phyloP scores from a whole-genome alignment of 495 filamentous ascomycete genomes.

The Neurospora sp. region DNA sequence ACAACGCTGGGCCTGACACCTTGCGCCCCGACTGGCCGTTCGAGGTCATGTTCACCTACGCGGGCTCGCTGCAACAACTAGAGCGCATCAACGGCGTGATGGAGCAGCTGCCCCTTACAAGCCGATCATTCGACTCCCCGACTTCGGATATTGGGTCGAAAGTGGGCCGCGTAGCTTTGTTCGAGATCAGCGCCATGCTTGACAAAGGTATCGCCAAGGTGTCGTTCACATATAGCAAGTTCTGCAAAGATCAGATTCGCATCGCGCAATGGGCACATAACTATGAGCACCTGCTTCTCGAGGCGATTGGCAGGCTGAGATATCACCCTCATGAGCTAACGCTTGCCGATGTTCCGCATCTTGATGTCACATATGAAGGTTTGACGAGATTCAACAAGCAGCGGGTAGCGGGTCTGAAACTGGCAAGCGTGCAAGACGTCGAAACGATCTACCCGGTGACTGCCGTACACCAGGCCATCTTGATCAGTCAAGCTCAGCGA shows the following conservation, averaged over 20 bases:
- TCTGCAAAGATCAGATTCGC: constrained; percentile 46
- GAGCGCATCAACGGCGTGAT: constrained; percentile 53
- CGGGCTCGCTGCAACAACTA: constrained; percentile 52
- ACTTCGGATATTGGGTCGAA: constrained; percentile 48
- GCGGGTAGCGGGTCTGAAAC: constrained; percentile 39
- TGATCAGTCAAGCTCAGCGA: constrained; percentile 49
- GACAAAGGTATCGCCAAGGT: constrained; percentile 50
- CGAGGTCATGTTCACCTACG: constrained; percentile 64
- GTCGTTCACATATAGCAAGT: constrained; percentile 52
- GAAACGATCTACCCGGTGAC: constrained; percentile 55
- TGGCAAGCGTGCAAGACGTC: constrained; percentile 31
- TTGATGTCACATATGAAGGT: constrained; percentile 49
- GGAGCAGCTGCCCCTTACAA: constrained; percentile 39
- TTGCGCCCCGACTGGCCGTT: constrained; percentile 47
- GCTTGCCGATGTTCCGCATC: constrained; percentile 51
- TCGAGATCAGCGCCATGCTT: constrained; percentile 52
- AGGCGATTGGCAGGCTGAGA: constrained; percentile 39
- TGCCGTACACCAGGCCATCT: constrained; percentile 56
- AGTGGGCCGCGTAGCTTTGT: constrained; percentile 51
- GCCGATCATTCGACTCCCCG: constrained; percentile 23
- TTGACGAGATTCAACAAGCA: constrained; percentile 41
- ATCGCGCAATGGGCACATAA: constrained; percentile 50
- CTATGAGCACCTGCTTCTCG: constrained; percentile 45
- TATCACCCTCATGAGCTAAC: constrained; percentile 43
- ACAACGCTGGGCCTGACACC: constrained; percentile 30